These are phyloP conservation scores for Alternaria sp. DNA, from an alignment of 2,329 filamentous ascomycete genomes.

Conservation along the genomic window DNA sequence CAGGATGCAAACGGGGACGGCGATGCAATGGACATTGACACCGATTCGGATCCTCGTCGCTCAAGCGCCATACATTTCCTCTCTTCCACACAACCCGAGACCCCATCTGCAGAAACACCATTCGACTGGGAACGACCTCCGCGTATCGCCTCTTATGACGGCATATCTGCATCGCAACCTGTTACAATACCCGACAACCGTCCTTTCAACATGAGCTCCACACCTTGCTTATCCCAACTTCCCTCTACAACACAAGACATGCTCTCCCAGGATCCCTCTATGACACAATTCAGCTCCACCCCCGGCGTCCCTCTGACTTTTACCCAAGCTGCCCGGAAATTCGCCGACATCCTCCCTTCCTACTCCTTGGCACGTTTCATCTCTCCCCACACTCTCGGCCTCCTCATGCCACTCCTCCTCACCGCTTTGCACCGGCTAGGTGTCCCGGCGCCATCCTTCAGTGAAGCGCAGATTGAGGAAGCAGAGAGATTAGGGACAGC, in stretches of 20 bases:
- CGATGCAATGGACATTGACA: slow-evolving; percentile 65
- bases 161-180: slow-evolving; percentile 50
- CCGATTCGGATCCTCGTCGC: slow-evolving; percentile 62
- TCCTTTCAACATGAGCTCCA: slow-evolving; percentile 25
- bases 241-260: slow-evolving; percentile 60
- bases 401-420: slow-evolving; percentile 80
- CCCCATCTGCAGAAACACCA: slow-evolving; percentile 73
- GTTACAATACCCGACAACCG: slow-evolving; percentile 34
- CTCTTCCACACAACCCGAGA: slow-evolving; percentile 86
- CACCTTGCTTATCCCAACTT: slow-evolving; percentile 43
- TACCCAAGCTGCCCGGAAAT: slow-evolving; percentile 87
- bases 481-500: slow-evolving; percentile 60
- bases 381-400: slow-evolving; percentile 76
- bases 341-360: slow-evolving; percentile 88
- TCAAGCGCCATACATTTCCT: slow-evolving; percentile 59
- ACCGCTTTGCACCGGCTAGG: slow-evolving; percentile 86
- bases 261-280: slow-evolving; percentile 84
- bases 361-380: slow-evolving; percentile 92
- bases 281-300: slow-evolving; percentile 81
- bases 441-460: slow-evolving; percentile 69
- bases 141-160: slow-evolving; percentile 47
- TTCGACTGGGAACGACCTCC: slow-evolving; percentile 91
- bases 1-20: slow-evolving; percentile 54
- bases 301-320: slow-evolving; percentile 82
- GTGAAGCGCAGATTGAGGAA: slow-evolving; percentile 41